Percentiles rank a stretch among this genome's conserved stretches.
Conservation (phyloP, 345 rosid genomes). For the Populus ilicifolia region DNA sequence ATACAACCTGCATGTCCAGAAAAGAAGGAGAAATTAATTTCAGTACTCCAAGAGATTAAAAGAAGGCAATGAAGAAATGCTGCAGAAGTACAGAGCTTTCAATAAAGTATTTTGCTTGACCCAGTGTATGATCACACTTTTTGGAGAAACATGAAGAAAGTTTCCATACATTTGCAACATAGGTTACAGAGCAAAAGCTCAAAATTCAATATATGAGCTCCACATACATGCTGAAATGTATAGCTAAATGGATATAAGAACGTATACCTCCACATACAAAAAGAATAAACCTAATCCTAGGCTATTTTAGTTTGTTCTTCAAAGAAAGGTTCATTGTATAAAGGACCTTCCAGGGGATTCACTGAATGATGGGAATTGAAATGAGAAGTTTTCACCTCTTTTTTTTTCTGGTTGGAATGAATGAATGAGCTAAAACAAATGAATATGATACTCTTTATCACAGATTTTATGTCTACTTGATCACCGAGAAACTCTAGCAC, state of each 20-base stretch:
- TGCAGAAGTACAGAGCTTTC: neutral
- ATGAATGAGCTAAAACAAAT: neutral
- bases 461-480: neutral
- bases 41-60: constrained; percentile 1
- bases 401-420: neutral
- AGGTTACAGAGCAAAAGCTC: neutral
- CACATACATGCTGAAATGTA: neutral
- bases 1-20: constrained; percentile 61
- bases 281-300: neutral
- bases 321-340: neutral
- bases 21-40: neutral
- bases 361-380: neutral
- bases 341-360: neutral
- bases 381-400: neutral
- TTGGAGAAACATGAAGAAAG: neutral
- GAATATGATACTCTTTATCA: no score
- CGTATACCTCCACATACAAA: neutral
- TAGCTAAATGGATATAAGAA: neutral
- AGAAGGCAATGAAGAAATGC: neutral
- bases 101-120: neutral
- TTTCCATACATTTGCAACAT: neutral
- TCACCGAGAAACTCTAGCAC: neutral
- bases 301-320: neutral
- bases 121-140: no score
- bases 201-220: neutral